Evolutionary conservation across 768 basidiomycete species (phyloP).

Genomic region (Auriscalpium microsporum): DNA sequence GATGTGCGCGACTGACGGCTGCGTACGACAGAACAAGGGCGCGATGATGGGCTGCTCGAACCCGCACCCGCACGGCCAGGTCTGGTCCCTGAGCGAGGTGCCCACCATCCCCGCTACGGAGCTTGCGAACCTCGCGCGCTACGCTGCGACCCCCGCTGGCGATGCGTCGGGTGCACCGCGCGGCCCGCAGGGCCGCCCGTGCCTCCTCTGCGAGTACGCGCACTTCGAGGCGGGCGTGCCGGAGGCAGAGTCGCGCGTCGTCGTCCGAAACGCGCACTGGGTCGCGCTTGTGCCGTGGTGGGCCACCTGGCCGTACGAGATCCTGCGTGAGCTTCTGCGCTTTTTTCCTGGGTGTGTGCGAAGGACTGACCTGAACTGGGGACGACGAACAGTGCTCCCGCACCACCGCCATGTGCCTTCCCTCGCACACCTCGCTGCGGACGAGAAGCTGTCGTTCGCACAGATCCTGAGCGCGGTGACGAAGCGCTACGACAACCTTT

Average conservation of each 20-base stretch:
- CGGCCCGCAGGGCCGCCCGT: slow-evolving; percentile 50
- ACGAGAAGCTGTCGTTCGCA: slow-evolving; percentile 60
- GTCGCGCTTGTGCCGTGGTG: slow-evolving; percentile 88
- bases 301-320: slow-evolving; percentile 92
- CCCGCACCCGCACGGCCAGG: slow-evolving; percentile 90
- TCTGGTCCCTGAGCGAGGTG: slow-evolving; percentile 70
- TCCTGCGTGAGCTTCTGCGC: slow-evolving; percentile 42
- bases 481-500: slow-evolving; percentile 69
- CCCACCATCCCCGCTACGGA: slow-evolving; percentile 67
- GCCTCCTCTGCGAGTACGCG: slow-evolving; percentile 76
- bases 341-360: neutral
- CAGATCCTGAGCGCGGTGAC: slow-evolving; percentile 57
- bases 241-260: slow-evolving; percentile 48
- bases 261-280: slow-evolving; percentile 69
- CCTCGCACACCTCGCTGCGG: slow-evolving; percentile 46
- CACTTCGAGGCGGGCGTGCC: slow-evolving; percentile 45
- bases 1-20: slow-evolving; percentile 1
- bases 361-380: neutral
- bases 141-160: slow-evolving; percentile 29
- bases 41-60: slow-evolving; percentile 94
- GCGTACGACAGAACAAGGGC: slow-evolving; percentile 65
- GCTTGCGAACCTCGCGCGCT: slow-evolving; percentile 44
- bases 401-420: slow-evolving; percentile 73
- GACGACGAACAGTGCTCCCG: slow-evolving; percentile 49
- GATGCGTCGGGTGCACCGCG: slow-evolving; percentile 41